Evolutionary conservation across 1,284 basidiomycete genomes (phyloP).

Genomic region (Wallemia hederae): DNA sequence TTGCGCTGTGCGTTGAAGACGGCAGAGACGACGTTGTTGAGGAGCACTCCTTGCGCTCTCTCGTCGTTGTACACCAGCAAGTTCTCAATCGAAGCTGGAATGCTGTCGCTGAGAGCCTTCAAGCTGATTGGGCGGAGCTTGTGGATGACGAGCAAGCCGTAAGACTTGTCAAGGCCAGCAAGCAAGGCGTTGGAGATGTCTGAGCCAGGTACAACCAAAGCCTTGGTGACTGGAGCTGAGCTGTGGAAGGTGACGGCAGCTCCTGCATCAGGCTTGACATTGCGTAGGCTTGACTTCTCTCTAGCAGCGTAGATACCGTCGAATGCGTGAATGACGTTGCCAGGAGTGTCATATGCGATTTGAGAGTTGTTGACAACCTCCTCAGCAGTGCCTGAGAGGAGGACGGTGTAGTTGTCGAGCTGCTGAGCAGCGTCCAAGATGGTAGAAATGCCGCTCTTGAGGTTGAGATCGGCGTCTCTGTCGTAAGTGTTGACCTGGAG

Average conservation of each 20-base stretch:
- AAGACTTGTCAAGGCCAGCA: constrained; percentile 6
- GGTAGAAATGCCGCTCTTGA: background rate
- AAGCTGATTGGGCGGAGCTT: background rate
- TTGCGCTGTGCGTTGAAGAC: constrained; percentile 5
- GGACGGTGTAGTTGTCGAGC: constrained; percentile 36
- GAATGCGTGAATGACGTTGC: constrained; percentile 43
- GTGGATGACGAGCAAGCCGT: constrained; percentile 4
- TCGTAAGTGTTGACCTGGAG: background rate
- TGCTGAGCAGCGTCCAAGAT: background rate
- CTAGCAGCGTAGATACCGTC: constrained; percentile 39
- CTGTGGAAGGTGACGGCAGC: constrained; percentile 10
- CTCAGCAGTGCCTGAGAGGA: constrained; percentile 50
- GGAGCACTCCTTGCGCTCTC: constrained; percentile 8
- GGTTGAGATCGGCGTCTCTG: background rate
- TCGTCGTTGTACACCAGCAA: background rate
- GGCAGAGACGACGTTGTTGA: constrained; percentile 14
- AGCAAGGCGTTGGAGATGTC: constrained; percentile 9
- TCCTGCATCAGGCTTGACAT: constrained; percentile 15
- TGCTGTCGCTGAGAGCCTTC: background rate
- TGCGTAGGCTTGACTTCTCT: constrained; percentile 21
- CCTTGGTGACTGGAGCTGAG: constrained; percentile 6
- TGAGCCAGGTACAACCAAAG: constrained; percentile 13
- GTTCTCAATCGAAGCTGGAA: background rate
- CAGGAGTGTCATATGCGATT: constrained; percentile 31
- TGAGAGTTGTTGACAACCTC: constrained; percentile 42